Evolutionary conservation across 1,284 basidiomycete species (phyloP).

Genomic region (Tilletia caries): DNA sequence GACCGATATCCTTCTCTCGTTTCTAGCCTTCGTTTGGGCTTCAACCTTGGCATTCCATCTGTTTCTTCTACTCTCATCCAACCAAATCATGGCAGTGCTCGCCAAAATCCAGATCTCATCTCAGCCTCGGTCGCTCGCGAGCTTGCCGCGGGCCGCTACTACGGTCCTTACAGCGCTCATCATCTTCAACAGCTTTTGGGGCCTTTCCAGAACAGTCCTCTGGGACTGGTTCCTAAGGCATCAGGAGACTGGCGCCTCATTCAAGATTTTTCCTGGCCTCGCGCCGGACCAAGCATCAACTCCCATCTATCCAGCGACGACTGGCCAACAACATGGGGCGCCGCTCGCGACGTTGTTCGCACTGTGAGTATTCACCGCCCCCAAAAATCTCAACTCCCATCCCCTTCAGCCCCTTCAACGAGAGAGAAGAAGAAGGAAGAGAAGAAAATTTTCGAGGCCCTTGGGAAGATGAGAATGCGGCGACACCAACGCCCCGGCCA

Average conservation of each 20-base stretch:
- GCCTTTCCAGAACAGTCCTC: neutral
- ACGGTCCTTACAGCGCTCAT: neutral
- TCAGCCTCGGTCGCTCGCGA: neutral
- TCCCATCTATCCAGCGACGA: neutral
- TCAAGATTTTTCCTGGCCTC: neutral
- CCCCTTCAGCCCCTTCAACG: no score
- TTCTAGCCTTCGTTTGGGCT: no score
- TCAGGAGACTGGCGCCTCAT: neutral
- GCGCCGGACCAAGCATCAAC: neutral
- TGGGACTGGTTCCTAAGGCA: neutral
- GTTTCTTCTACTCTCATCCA: no score
- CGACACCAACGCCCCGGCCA: no score
- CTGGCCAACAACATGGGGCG: neutral
- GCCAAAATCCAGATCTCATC: neutral
- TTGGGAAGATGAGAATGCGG: no score
- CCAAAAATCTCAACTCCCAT: no score
- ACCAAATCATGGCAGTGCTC: neutral
- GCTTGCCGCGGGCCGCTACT: neutral
- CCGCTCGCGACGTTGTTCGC: neutral
- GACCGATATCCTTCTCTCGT: no score
- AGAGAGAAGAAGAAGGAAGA: no score
- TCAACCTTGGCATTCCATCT: no score
- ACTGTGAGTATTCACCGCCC: neutral
- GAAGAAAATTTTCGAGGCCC: no score
- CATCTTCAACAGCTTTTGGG: neutral